Conservation (phyloP, 2,329 filamentous ascomycete genomes). For the Aspergillus tanneri region DNA sequence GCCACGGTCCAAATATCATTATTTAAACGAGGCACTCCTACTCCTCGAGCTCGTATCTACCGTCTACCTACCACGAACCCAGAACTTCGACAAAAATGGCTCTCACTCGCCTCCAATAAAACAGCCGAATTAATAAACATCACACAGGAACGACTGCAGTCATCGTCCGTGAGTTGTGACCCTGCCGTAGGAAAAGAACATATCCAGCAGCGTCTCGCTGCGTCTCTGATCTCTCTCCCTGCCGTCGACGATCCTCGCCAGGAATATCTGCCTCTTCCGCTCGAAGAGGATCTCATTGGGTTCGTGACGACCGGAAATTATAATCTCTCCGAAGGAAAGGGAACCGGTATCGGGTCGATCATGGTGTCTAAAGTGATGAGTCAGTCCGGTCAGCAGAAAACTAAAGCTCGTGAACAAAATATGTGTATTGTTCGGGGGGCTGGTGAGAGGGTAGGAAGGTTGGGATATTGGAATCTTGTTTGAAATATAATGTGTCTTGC, state of each 20-base stretch:
- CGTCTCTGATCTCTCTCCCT: conserved; percentile 40
- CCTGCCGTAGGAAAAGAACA: conserved; percentile 19
- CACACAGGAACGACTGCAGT: not conserved
- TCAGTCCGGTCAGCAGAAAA: not conserved
- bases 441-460: conserved; percentile 73
- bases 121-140: not conserved
- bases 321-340: conserved; percentile 72
- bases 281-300: conserved; percentile 73
- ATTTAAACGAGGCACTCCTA: conserved; percentile 67
- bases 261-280: conserved; percentile 60
- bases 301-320: conserved; percentile 88
- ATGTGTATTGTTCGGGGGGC: conserved; percentile 77
- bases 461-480: conserved; percentile 74
- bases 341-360: conserved; percentile 72
- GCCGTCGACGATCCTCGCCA: conserved; percentile 40
- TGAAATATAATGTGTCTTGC: conserved; percentile 33
- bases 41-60: conserved; percentile 77
- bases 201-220: conserved; percentile 29
- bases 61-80: conserved; percentile 63
- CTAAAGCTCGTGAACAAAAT: conserved; percentile 18
- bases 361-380: conserved; percentile 57
- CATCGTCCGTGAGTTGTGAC: too few species aligned
- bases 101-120: conserved; percentile 53
- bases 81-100: conserved; percentile 68
- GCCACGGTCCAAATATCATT: conserved; percentile 67